Conservation (phyloP, 2,329 filamentous ascomycete species). For the Sphaerulina musiva region DNA sequence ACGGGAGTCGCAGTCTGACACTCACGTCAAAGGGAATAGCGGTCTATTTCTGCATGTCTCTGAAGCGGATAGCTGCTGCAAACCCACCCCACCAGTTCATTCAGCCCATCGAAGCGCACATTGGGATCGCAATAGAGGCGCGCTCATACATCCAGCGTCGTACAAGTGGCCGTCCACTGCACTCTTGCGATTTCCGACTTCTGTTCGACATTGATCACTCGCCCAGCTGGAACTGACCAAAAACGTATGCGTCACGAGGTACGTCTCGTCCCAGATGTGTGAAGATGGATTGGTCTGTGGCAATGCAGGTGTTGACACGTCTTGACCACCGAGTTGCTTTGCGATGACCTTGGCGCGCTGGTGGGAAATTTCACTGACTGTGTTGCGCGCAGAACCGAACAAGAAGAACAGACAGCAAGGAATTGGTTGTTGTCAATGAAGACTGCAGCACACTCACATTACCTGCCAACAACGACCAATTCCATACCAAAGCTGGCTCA, state of each 20-base stretch:
- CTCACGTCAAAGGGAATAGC: slow-evolving; percentile 26
- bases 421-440: slow-evolving; percentile 32
- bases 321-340: slow-evolving; percentile 4
- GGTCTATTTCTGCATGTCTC: slow-evolving; percentile 31
- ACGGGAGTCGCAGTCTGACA: slow-evolving; percentile 22
- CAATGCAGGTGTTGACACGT: slow-evolving; percentile 1
- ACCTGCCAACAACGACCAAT: slow-evolving; percentile 29
- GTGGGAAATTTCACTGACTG: slow-evolving; percentile 18
- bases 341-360: background rate
- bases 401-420: slow-evolving; percentile 28
- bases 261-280: slow-evolving; percentile 20
- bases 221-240: slow-evolving; percentile 27
- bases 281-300: slow-evolving; percentile 2
- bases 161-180: slow-evolving; percentile 33
- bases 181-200: slow-evolving; percentile 17
- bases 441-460: slow-evolving; percentile 32
- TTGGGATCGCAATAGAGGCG: slow-evolving; percentile 15
- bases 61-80: slow-evolving; percentile 30
- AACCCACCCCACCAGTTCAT: slow-evolving; percentile 23
- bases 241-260: slow-evolving; percentile 34
- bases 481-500: slow-evolving; percentile 45
- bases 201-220: slow-evolving; percentile 23
- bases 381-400: slow-evolving; percentile 9
- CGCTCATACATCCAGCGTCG: slow-evolving; percentile 27
- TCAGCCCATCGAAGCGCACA: slow-evolving; percentile 17